Evolutionary conservation across 2,329 filamentous ascomycete species (phyloP).

Genomic region (Pezicula carpinea): DNA sequence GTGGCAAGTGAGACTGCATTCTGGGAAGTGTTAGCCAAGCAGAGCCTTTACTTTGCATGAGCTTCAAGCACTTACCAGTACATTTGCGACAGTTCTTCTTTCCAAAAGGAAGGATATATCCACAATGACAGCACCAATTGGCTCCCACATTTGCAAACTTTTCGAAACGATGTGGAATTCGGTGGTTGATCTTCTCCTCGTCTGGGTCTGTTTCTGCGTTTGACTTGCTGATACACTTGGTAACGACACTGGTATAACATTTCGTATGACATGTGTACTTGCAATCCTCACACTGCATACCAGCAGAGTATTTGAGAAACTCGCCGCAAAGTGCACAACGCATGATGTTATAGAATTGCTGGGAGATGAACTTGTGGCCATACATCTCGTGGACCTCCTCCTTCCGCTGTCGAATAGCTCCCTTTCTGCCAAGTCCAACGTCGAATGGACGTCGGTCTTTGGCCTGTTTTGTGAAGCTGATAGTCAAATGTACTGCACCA

Average conservation of each 20-base stretch:
- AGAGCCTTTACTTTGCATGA: not conserved
- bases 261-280: conserved; percentile 99
- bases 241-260: conserved; percentile 94
- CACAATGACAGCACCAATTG: conserved; percentile 99
- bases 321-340: conserved; percentile 96
- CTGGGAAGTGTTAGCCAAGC: conserved; percentile 39
- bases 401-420: conserved; percentile 94
- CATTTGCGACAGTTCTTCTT: conserved; percentile 95
- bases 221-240: conserved; percentile 99
- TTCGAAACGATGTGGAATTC: conserved; percentile 95
- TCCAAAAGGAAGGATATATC: conserved; percentile 90
- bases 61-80: conserved; percentile 52
- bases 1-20: conserved; percentile 90
- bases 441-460: conserved; percentile 81
- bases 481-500: conserved; percentile 83
- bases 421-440: conserved; percentile 87
- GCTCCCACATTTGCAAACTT: conserved; percentile 96
- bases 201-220: conserved; percentile 98
- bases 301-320: conserved; percentile 96
- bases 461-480: conserved; percentile 89
- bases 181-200: conserved; percentile 99
- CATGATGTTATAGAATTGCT: conserved; percentile 99
- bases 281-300: conserved; percentile 99
- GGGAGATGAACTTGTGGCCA: conserved; percentile 96
- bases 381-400: conserved; percentile 98